These are phyloP conservation scores for Prasinococcaceae sp. DNA, from an alignment of 139 green algal genomes.

Conservation along the genomic window DNA sequence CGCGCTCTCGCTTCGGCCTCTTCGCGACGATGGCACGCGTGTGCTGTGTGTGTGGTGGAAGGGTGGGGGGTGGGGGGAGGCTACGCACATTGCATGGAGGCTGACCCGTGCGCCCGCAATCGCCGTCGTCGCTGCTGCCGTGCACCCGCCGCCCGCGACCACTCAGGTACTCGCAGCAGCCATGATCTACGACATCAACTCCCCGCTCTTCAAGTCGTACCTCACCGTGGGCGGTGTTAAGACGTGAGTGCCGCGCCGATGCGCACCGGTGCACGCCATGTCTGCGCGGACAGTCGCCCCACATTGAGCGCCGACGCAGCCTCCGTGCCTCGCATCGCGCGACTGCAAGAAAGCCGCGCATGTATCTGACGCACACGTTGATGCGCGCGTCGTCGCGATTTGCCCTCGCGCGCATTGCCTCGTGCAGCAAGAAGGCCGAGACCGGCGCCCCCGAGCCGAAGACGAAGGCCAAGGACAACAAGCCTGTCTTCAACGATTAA, in stretches of 20 bases:
- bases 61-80: no score
- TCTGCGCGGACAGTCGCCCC: not conserved
- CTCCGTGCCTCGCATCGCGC: slow-evolving; percentile 1
- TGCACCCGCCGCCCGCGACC: no score
- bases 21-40: no score
- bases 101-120: no score
- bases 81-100: no score
- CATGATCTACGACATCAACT: slow-evolving; percentile 26
- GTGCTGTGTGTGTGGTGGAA: no score
- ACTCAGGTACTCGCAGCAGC: no score
- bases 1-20: no score
- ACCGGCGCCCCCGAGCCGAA: not conserved
- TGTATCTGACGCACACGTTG: not conserved
- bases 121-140: no score
- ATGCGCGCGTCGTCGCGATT: not conserved
- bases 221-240: slow-evolving; percentile 15
- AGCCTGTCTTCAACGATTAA: slow-evolving; percentile 21
- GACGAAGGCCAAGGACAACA: slow-evolving; percentile 21
- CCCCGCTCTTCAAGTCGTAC: slow-evolving; percentile 18
- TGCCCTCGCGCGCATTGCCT: not conserved
- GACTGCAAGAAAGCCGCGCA: no score
- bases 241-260: not conserved
- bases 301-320: not conserved
- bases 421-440: slow-evolving; percentile 10
- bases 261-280: not conserved